A percentile compares a stretch with the other conserved stretches of the same genome.
phyloP scores from a whole-genome alignment of 352 stramenopile genomes.

The Pythium periplocum region DNA sequence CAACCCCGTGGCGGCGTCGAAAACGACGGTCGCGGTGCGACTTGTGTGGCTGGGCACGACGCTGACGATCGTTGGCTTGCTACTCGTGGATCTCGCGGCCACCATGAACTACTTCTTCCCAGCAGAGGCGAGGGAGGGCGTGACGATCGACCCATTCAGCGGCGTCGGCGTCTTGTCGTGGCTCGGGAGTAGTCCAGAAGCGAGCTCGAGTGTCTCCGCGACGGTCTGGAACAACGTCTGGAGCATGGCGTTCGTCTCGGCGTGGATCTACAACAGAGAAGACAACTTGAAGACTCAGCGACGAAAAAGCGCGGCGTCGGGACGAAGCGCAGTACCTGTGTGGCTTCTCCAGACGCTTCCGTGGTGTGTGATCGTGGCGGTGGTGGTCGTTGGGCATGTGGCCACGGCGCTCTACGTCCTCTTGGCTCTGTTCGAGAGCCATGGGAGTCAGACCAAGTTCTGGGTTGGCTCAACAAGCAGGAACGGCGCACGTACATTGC shows the following conservation, averaged over 20 bases:
- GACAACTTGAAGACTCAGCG: neutral
- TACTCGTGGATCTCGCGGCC: conserved; percentile 58
- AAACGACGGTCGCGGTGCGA: conserved; percentile 11
- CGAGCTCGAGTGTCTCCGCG: neutral
- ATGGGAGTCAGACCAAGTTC: conserved; percentile 59
- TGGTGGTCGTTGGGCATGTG: conserved; percentile 53
- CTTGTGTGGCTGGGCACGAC: conserved; percentile 42
- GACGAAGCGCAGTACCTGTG: neutral
- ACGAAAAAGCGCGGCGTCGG: neutral
- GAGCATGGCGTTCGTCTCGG: conserved; percentile 31
- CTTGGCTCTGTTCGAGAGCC: conserved; percentile 63
- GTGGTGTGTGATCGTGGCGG: conserved; percentile 11
- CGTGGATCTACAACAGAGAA: conserved; percentile 58
- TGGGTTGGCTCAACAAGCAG: conserved; percentile 41
- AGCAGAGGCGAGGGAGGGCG: neutral
- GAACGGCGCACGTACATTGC: conserved; percentile 4
- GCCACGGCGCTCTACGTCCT: conserved; percentile 61
- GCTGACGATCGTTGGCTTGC: conserved; percentile 33
- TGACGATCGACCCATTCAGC: too few relatives aligned
- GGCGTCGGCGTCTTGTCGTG: conserved; percentile 5
- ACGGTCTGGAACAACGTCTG: conserved; percentile 44
- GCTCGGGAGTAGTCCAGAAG: neutral
- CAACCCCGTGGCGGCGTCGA: neutral
- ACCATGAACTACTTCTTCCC: conserved; percentile 23
- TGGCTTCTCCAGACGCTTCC: conserved; percentile 6